Evolutionary conservation across 768 basidiomycete genomes (phyloP).

Genomic region (Rhodotorula toruloides): DNA sequence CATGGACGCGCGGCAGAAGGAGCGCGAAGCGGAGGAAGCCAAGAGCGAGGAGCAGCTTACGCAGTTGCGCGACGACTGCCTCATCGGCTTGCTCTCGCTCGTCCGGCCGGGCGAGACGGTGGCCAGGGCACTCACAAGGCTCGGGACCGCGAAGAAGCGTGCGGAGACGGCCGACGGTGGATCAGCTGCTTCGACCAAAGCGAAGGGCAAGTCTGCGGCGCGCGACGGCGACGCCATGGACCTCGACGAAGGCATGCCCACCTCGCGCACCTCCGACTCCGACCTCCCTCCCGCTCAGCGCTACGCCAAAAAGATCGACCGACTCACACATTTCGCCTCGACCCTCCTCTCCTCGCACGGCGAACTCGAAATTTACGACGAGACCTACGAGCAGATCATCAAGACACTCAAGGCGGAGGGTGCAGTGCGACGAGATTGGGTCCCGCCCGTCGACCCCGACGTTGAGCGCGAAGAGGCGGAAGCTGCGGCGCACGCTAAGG

Average conservation of each 20-base stretch:
- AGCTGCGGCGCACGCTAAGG: background rate
- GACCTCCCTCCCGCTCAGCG: conserved; percentile 7
- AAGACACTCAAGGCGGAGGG: conserved; percentile 68
- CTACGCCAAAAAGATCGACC: conserved; percentile 55
- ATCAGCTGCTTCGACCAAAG: conserved; percentile 17
- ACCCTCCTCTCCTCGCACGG: conserved; percentile 71
- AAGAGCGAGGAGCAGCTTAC: conserved; percentile 50
- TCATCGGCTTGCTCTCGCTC: conserved; percentile 57
- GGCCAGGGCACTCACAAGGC: conserved; percentile 76
- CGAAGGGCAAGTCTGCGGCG: conserved; percentile 8
- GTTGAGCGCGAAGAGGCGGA: conserved; percentile 11
- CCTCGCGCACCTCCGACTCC: conserved; percentile 26
- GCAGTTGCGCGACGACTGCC: conserved; percentile 49
- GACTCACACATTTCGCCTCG: conserved; percentile 80
- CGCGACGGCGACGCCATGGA: conserved; percentile 51
- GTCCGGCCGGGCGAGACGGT: conserved; percentile 88
- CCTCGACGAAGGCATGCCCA: conserved; percentile 51
- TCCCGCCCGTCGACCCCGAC: conserved; percentile 60
- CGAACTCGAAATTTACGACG: conserved; percentile 78
- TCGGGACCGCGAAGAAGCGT: conserved; percentile 54
- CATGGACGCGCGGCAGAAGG: conserved; percentile 66
- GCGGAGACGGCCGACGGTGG: conserved; percentile 40
- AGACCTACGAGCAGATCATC: conserved; percentile 77
- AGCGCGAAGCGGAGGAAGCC: conserved; percentile 55
- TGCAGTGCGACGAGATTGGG: conserved; percentile 63